Evolutionary conservation across 345 rosid genomes (phyloP).

Genomic region (Mercurialis annua): DNA sequence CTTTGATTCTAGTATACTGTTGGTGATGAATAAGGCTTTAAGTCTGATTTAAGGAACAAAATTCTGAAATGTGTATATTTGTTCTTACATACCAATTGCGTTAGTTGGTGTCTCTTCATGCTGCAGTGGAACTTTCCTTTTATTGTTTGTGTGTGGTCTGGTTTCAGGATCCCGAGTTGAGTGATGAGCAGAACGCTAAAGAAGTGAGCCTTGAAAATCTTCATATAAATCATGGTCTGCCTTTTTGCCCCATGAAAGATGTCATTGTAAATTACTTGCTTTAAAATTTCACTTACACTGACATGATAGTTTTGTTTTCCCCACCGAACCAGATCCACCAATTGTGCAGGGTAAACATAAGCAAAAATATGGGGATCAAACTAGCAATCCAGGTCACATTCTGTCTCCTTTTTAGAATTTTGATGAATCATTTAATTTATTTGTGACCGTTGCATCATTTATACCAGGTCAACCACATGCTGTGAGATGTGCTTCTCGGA

Average conservation of each 20-base stretch:
- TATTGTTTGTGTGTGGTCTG: constrained; percentile 15
- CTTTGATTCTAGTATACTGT: background rate
- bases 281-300: background rate
- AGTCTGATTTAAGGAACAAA: background rate
- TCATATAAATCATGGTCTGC: constrained; percentile 25
- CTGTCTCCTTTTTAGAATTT: constrained; percentile 11
- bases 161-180: constrained; percentile 18
- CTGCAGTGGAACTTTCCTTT: constrained; percentile 11
- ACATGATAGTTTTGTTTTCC: constrained; percentile 7
- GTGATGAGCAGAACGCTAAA: constrained; percentile 19
- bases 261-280: constrained; percentile 1
- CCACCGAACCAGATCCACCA: constrained; percentile 22
- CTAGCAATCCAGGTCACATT: constrained; percentile 21
- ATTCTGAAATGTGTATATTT: background rate
- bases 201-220: constrained; percentile 18
- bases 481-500: constrained; percentile 17
- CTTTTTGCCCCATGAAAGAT: constrained; percentile 13
- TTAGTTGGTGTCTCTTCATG: background rate
- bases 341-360: constrained; percentile 7
- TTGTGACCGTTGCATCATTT: constrained; percentile 17
- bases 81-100: background rate
- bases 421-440: background rate
- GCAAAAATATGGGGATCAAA: constrained; percentile 18
- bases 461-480: constrained; percentile 31
- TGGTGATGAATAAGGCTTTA: background rate